These are phyloP conservation scores for Colletotrichum euphorbiae DNA, from an alignment of 2,329 filamentous ascomycete genomes.

Conservation along the genomic window DNA sequence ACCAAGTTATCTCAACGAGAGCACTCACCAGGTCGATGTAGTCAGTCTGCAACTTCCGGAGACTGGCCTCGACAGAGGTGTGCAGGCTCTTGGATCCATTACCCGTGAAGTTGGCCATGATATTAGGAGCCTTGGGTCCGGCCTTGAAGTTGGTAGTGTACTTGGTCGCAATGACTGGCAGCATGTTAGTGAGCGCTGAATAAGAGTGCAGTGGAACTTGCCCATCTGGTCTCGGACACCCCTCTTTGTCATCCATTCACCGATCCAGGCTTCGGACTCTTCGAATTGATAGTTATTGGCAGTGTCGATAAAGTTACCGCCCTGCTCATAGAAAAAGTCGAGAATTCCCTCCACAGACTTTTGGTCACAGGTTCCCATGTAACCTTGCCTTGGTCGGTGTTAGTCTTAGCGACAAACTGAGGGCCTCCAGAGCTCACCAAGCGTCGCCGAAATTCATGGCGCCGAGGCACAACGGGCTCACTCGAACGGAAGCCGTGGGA, in stretches of 20 bases:
- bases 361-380: constrained; percentile 75
- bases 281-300: constrained; percentile 74
- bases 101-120: constrained; percentile 66
- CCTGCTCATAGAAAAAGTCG: constrained; percentile 71
- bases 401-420: neutral
- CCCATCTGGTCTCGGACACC: constrained; percentile 74
- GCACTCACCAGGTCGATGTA: constrained; percentile 73
- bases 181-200: neutral
- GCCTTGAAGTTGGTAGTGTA: constrained; percentile 69
- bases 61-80: constrained; percentile 64
- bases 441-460: constrained; percentile 73
- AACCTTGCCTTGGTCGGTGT: constrained; percentile 55
- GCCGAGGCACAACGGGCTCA: constrained; percentile 75
- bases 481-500: constrained; percentile 72
- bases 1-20: constrained; percentile 4
- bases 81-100: constrained; percentile 73
- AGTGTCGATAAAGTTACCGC: constrained; percentile 81
- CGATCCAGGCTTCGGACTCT: constrained; percentile 74
- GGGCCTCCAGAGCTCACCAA: constrained; percentile 51
- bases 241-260: constrained; percentile 76
- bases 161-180: constrained; percentile 74
- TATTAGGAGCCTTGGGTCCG: constrained; percentile 54
- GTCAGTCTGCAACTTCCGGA: constrained; percentile 72
- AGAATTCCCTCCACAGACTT: constrained; percentile 71
- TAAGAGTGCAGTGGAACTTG: constrained; percentile 45